A percentile compares a stretch with the other conserved stretches of the same genome.
Evolutionary conservation across 768 basidiomycete species (phyloP).

Genomic region (Leccinum imitatum): DNA sequence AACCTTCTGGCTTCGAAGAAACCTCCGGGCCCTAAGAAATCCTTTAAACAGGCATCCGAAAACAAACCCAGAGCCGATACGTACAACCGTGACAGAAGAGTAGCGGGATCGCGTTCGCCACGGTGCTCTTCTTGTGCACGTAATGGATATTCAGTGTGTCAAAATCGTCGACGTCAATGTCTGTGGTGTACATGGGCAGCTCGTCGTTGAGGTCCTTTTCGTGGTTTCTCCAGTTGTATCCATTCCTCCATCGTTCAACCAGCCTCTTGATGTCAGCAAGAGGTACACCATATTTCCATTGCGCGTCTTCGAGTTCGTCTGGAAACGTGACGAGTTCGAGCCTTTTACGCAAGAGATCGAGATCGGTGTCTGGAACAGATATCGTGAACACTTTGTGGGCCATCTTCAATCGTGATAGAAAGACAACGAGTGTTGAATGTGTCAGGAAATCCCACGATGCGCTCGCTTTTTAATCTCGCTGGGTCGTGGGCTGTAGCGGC

Average conservation of each 20-base stretch:
- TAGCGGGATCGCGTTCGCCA: slow-evolving; percentile 51
- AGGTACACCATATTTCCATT: slow-evolving; percentile 52
- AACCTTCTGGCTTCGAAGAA: slow-evolving; percentile 51
- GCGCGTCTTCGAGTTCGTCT: slow-evolving; percentile 53
- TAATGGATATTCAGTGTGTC: slow-evolving; percentile 56
- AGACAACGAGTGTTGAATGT: not conserved
- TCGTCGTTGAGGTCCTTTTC: slow-evolving; percentile 51
- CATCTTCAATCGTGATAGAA: slow-evolving; percentile 10
- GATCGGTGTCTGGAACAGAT: slow-evolving; percentile 40
- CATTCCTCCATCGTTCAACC: slow-evolving; percentile 48
- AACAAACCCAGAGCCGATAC: slow-evolving; percentile 8
- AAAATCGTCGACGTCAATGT: slow-evolving; percentile 48
- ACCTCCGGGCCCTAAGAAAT: slow-evolving; percentile 51
- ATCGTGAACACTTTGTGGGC: slow-evolving; percentile 48
- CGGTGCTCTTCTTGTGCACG: slow-evolving; percentile 50
- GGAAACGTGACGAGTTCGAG: slow-evolving; percentile 51
- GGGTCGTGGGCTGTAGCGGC: too few species aligned
- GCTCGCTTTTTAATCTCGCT: not conserved
- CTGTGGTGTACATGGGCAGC: slow-evolving; percentile 54
- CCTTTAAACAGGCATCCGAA: not conserved
- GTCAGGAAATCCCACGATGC: slow-evolving; percentile 2
- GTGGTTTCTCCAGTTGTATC: slow-evolving; percentile 55
- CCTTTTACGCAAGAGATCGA: slow-evolving; percentile 44
- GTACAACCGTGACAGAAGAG: slow-evolving; percentile 62
- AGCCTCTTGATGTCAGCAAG: slow-evolving; percentile 49